Evolutionary conservation across 2,329 filamentous ascomycete genomes (phyloP), one percentile per base, ranked within the genome.

Genomic region (Corinectria fuckeliana): DNA sequence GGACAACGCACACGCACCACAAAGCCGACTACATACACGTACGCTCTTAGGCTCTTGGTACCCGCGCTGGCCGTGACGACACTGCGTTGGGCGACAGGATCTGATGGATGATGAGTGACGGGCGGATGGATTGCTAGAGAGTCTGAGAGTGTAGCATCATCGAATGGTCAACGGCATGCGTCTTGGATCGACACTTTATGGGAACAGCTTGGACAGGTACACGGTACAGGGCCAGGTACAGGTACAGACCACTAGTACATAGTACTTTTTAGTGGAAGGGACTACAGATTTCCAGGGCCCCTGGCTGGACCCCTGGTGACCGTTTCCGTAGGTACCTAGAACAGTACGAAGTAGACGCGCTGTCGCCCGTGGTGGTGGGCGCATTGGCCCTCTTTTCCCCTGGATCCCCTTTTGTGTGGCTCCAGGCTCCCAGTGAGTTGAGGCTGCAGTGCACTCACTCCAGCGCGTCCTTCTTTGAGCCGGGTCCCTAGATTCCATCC

Each of bases 111-210:
- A 50, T 21, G 47, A 8, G 44, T 47, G 44, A 26, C 8, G 16
- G n/a, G 38, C 14, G 21, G 18, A 34, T 36, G 45, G 51, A 32
- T 54, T 50, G 51, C 56, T 42, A 34, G 65, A 62, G 60, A 54
- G 48, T 63, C 61, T 36, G 65, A 62, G 60, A 54, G 48, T 63
- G 63, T 36, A 61, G 58, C 58, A 51, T 62, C 58, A 51, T 62
- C 52, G 48, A 61, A 54, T 48, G 56, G 59, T 58, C 44, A 53
- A 54, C 26, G 21, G 26, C 23, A 36, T 41, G 48, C 48, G 36
- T 28, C 45, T 42, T 13, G 26, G 44, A 54, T 58, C 50, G 38
- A 39, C 50, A 34, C 50, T 44, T 53, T 44, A n/a, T 28, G 49
- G 44, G 20, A 53, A 53, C 36, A 50, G 44, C n/a, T 16, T 25